These are phyloP conservation scores for Leucocoprinus birnbaumii DNA, from an alignment of 768 basidiomycete genomes.

Conservation along the genomic window DNA sequence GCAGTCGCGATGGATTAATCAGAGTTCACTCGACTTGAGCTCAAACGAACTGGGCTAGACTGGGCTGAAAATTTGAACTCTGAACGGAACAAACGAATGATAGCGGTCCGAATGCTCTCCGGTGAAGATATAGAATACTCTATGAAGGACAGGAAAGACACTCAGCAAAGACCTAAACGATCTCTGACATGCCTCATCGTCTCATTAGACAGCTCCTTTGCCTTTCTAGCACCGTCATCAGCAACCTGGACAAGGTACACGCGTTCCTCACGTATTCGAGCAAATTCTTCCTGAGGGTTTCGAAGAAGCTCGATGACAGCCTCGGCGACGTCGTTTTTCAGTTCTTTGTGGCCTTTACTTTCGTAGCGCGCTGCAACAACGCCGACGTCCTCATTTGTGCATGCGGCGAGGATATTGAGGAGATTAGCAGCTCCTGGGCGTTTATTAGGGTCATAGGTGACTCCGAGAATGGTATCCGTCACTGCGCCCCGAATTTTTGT, in stretches of 20 bases:
- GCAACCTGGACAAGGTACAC: slow-evolving; percentile 64
- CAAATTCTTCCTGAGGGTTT: slow-evolving; percentile 67
- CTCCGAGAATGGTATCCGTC: slow-evolving; percentile 74
- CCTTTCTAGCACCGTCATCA: slow-evolving; percentile 57
- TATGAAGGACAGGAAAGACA: background rate
- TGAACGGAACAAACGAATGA: background rate
- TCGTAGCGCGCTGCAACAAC: slow-evolving; percentile 49
- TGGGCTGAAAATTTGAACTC: background rate
- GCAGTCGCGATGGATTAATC: too few species aligned
- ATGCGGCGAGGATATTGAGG: slow-evolving; percentile 76
- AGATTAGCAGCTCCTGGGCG: slow-evolving; percentile 87
- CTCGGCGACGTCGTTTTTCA: slow-evolving; percentile 77
- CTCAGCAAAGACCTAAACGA: slow-evolving; percentile 51
- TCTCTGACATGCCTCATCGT: slow-evolving; percentile 70
- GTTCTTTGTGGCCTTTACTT: slow-evolving; percentile 53
- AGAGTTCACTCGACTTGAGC: too few species aligned
- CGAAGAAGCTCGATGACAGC: slow-evolving; percentile 68
- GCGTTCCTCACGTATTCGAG: slow-evolving; percentile 55
- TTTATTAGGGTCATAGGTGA: slow-evolving; percentile 77
- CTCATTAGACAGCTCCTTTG: slow-evolving; percentile 52
- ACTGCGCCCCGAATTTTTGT: slow-evolving; percentile 78
- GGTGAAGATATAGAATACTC: background rate
- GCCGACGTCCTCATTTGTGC: slow-evolving; percentile 43
- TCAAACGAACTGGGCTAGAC: too few species aligned
- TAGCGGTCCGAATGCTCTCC: background rate